Conservation (phyloP, 306 rosid species). For the Nissolia schottii region DNA sequence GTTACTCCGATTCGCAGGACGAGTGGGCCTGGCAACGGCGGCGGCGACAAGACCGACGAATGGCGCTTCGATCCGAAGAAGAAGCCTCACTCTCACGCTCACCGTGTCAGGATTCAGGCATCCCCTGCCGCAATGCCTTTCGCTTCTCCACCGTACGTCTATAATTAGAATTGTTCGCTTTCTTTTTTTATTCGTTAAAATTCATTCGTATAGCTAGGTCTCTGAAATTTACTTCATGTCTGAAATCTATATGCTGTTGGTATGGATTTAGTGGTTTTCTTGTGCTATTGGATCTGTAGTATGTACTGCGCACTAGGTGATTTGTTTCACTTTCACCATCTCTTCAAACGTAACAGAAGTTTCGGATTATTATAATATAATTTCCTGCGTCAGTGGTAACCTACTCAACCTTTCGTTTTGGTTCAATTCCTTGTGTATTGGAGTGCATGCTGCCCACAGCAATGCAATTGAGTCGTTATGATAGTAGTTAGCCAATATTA, state of each 20-base stretch:
- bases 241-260: neutral
- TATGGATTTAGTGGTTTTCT: neutral
- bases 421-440: neutral
- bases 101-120: slow-evolving; percentile 57
- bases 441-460: neutral
- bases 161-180: neutral
- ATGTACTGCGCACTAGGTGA: neutral
- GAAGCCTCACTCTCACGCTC: slow-evolving; percentile 30
- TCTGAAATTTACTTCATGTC: neutral
- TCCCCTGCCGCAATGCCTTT: slow-evolving; percentile 77
- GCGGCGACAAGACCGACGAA: slow-evolving; percentile 51
- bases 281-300: slow-evolving; percentile 5
- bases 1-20: slow-evolving; percentile 60
- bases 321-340: neutral
- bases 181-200: neutral
- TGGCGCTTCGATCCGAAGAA: slow-evolving; percentile 57
- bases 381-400: slow-evolving; percentile 3
- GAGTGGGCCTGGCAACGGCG: slow-evolving; percentile 39
- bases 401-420: neutral
- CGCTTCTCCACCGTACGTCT: slow-evolving; percentile 64
- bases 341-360: neutral
- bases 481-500: neutral
- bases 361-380: neutral
- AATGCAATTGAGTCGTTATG: neutral
- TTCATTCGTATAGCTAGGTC: neutral